phyloP scores from a whole-genome alignment of 164 flowering plant species.

The Litsea cubeba region DNA sequence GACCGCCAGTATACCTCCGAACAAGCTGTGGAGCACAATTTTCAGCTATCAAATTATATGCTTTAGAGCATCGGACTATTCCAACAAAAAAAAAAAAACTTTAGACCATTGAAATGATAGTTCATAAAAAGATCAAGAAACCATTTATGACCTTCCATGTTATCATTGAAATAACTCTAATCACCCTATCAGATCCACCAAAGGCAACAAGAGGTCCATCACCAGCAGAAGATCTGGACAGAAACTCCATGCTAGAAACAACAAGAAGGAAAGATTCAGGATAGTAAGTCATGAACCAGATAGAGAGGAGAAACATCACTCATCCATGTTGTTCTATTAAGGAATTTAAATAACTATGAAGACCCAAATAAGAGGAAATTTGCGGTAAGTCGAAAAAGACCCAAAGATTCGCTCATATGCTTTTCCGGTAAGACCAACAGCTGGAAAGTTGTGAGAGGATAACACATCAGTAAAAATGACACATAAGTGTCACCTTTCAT shows the following conservation, averaged over 20 bases:
- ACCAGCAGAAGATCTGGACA: constrained; percentile 70
- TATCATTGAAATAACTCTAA: constrained; percentile 97
- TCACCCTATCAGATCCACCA: constrained; percentile 97
- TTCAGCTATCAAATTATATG: not conserved
- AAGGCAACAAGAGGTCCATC: constrained; percentile 98
- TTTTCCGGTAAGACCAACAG: too few species aligned
- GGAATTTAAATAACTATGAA: too few species aligned
- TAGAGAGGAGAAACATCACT: too few species aligned
- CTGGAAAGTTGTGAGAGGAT: too few species aligned
- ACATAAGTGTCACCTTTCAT: too few species aligned
- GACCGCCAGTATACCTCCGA: constrained; percentile 96
- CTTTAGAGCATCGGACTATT: too few species aligned
- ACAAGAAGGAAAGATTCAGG: constrained; percentile 1
- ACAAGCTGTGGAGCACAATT: constrained; percentile 58
- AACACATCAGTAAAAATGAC: too few species aligned
- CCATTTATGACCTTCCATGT: constrained; percentile 80
- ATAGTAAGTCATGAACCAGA: not conserved
- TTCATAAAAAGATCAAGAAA: constrained; percentile 11
- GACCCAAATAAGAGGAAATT: too few species aligned
- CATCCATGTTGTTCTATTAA: too few species aligned
- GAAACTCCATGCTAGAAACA: constrained; percentile 86
- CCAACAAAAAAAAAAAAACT: too few species aligned
- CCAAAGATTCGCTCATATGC: too few species aligned
- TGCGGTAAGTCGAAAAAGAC: too few species aligned
- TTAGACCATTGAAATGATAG: constrained; percentile 1